Base-by-base conservation (phyloP, 768 basidiomycete genomes). In the Mycena leptocephala region DNA sequence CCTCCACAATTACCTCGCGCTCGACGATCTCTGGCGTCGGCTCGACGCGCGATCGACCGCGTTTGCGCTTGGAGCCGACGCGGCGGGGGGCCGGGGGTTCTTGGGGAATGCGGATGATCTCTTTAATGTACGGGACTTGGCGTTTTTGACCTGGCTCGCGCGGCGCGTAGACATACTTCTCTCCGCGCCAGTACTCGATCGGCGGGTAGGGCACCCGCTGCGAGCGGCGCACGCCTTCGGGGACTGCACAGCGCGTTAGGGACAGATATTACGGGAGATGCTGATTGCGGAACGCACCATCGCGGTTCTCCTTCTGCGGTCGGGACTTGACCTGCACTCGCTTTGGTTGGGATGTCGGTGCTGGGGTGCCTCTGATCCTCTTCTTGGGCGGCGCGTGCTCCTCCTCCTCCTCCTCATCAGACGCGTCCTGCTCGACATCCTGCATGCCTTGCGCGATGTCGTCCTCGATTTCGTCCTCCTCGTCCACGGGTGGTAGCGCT, bases 111-210 rank as follows among this genome's bases (percentile, higher is more conserved):
- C 88, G 88, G 30, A 87, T 81, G 72, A 97, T 93, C 76, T 93
- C 94, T 79, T 91, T 91, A 80, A 96, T 94, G 37, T 91, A 90
- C 0, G 95, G 91, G 14, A 95, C 93, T 24, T 90, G 87, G 26
- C 90, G 85, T 18, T 85, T 75, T 26, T 88, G 88, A 11, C 89
- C 85, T 11, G 78, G 72, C 0, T 81, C 78, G 22, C 82, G 82
- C 58, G 92, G 90, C 14, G 93, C 94, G 80, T 97, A 99, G 4
- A 97, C 93, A 24, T 96, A 90, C 78, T 93, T 94, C 85, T 99
- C 98, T 77, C 93, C 92, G 26, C 97, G 92, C 98, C 98, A 99
- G 87, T 90, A 97, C 48, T 96, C 95, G 33, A 99, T 87, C 7
- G 97, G 98, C 58, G 86, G 85, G 79, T 92, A 92, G 43, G 92